A percentile compares a stretch with the other conserved stretches of the same genome.
These are phyloP conservation scores for Inosperma sp. DNA, from an alignment of 768 basidiomycete genomes.

Conservation along the genomic window DNA sequence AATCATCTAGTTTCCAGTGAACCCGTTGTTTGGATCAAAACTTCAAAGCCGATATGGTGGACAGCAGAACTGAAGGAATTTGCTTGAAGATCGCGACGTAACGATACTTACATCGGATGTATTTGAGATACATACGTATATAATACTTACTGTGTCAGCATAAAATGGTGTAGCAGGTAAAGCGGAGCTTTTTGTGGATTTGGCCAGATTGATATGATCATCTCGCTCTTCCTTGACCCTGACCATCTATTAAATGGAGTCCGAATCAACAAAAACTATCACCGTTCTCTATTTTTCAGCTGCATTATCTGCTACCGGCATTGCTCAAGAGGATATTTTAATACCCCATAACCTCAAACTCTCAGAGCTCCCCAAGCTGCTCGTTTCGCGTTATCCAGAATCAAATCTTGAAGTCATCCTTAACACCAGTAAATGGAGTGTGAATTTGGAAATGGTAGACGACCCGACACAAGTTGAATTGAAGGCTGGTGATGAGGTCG, in stretches of 20 bases:
- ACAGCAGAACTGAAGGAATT: constrained; percentile 59
- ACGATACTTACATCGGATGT: neutral
- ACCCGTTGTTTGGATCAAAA: constrained; percentile 64
- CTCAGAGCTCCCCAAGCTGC: constrained; percentile 44
- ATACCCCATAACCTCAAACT: constrained; percentile 50
- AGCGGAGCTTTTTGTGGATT: too few relatives aligned
- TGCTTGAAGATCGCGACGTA: constrained; percentile 6
- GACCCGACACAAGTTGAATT: constrained; percentile 45
- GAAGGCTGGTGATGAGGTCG: constrained; percentile 71
- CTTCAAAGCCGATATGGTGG: constrained; percentile 87
- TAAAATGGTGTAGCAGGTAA: too few relatives aligned
- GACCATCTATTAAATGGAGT: neutral
- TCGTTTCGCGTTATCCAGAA: constrained; percentile 51
- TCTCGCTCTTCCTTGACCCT: neutral
- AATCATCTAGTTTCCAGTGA: constrained; percentile 79
- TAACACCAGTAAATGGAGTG: constrained; percentile 67
- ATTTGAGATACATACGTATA: neutral
- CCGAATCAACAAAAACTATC: constrained; percentile 27
- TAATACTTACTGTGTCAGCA: neutral
- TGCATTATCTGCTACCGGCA: constrained; percentile 66
- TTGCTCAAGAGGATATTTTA: constrained; percentile 47
- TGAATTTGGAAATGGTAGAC: constrained; percentile 75
- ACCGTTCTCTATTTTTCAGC: constrained; percentile 56
- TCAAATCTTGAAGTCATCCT: constrained; percentile 51
- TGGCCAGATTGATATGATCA: neutral